These are phyloP conservation scores for Tubosaeta sp. DNA, from an alignment of 768 basidiomycete genomes.

Conservation along the genomic window DNA sequence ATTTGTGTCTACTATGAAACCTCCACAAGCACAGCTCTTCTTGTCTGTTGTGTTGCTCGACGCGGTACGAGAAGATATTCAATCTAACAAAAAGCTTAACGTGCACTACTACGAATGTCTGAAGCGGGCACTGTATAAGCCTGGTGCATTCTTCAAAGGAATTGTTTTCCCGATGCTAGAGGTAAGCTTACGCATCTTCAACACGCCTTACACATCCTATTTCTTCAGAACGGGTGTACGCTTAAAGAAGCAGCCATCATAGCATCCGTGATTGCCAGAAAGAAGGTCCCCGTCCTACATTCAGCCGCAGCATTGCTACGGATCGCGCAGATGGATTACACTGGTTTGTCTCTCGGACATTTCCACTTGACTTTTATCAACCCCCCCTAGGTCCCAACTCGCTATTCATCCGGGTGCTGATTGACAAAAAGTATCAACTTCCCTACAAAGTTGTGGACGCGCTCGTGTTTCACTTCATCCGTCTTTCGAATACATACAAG, in stretches of 20 bases:
- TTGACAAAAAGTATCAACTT: slow-evolving; percentile 97
- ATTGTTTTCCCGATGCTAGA: slow-evolving; percentile 94
- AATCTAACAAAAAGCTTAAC: slow-evolving; percentile 80
- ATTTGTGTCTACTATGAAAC: slow-evolving; percentile 96
- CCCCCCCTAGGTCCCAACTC: slow-evolving; percentile 71
- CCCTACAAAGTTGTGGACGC: slow-evolving; percentile 98
- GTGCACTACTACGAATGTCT: slow-evolving; percentile 94
- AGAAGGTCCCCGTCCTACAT: slow-evolving; percentile 93
- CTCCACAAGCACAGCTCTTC: slow-evolving; percentile 88
- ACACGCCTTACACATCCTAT: slow-evolving; percentile 28
- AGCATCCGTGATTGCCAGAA: slow-evolving; percentile 85
- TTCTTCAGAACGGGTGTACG: slow-evolving; percentile 68
- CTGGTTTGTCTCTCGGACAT: slow-evolving; percentile 47
- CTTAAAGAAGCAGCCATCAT: slow-evolving; percentile 94
- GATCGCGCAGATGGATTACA: slow-evolving; percentile 94
- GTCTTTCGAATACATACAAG: slow-evolving; percentile 88
- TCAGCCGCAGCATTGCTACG: slow-evolving; percentile 92
- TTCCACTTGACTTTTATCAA: not conserved
- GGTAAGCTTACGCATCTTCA: slow-evolving; percentile 41
- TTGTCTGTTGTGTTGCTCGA: slow-evolving; percentile 89
- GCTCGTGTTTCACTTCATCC: slow-evolving; percentile 97
- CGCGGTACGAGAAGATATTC: slow-evolving; percentile 85
- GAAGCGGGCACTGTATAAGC: slow-evolving; percentile 91
- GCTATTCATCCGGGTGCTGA: slow-evolving; percentile 91
- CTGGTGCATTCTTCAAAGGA: slow-evolving; percentile 97